Percentiles rank a stretch among this genome's conserved stretches.
Conservation (phyloP, 2,329 filamentous ascomycete genomes). For the Penicillium digitatum region DNA sequence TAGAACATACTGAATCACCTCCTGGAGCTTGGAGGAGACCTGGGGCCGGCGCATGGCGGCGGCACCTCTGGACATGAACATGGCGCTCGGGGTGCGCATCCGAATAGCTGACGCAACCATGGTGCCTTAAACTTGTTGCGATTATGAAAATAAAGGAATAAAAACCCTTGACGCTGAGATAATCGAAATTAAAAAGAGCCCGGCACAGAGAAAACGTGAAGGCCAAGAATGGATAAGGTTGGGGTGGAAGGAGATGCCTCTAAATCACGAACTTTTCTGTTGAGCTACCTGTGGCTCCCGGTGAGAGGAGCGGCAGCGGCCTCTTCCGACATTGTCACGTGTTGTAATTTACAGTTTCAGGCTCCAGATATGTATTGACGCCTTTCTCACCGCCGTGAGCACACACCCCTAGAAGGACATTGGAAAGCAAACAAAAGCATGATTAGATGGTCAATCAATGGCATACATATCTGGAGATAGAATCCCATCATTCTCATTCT, state of each 20-base stretch:
- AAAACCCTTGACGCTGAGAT: constrained; percentile 23
- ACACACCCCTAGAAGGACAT: too few relatives aligned
- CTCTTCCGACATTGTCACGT: constrained; percentile 30
- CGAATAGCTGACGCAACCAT: constrained; percentile 54
- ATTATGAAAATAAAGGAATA: constrained; percentile 20
- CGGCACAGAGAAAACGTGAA: constrained; percentile 19
- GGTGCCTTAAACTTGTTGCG: constrained; percentile 36
- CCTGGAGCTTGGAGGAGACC: constrained; percentile 43
- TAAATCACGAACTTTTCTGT: constrained; percentile 40
- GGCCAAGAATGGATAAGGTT: constrained; percentile 29
- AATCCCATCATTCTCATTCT: rapidly evolving
- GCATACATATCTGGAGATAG: not conserved
- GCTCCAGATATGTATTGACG: not conserved
- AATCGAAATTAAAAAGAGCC: constrained; percentile 16
- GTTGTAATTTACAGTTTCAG: not conserved
- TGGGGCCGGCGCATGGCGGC: constrained; percentile 46
- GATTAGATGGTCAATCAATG: too few relatives aligned
- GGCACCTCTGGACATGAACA: constrained; percentile 41
- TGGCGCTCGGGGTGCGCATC: constrained; percentile 44
- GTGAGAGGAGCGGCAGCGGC: constrained; percentile 30
- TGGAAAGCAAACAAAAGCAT: not conserved
- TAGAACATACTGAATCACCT: constrained; percentile 39
- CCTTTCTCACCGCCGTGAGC: not conserved
- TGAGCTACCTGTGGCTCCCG: constrained; percentile 35
- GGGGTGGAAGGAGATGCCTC: constrained; percentile 27